Evolutionary conservation across 768 basidiomycete species (phyloP).

Genomic region (Rhodotorula paludigena): DNA sequence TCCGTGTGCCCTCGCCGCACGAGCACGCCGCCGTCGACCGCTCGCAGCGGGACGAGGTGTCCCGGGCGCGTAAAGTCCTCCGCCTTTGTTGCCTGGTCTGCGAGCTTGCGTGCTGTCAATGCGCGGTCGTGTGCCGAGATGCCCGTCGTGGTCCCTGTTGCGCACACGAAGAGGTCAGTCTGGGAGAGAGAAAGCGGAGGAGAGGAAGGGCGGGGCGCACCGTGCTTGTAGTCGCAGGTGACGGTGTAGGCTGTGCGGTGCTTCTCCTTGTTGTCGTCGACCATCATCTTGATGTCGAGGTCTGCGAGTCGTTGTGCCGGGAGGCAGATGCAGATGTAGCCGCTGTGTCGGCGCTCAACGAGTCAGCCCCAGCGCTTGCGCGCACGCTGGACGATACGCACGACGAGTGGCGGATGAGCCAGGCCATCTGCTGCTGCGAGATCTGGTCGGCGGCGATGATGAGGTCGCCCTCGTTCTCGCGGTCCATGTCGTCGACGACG

Average conservation of each 20-base stretch:
- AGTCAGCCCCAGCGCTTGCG: no score
- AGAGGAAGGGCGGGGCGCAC: constrained; percentile 50
- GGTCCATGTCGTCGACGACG: constrained; percentile 91
- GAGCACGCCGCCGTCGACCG: constrained; percentile 75
- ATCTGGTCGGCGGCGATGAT: constrained; percentile 78
- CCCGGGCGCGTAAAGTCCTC: constrained; percentile 85
- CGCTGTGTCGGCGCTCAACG: constrained; percentile 55
- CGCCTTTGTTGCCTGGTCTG: constrained; percentile 53
- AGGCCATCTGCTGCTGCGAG: constrained; percentile 94
- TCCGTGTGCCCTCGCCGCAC: constrained; percentile 92
- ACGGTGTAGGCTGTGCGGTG: constrained; percentile 92
- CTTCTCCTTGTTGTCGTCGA: constrained; percentile 78
- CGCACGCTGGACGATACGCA: no score
- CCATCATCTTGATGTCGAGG: constrained; percentile 88
- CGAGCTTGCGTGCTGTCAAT: constrained; percentile 76
- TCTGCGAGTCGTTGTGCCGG: constrained; percentile 68
- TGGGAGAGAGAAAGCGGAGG: background rate
- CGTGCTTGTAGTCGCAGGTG: constrained; percentile 87
- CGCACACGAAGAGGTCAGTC: background rate
- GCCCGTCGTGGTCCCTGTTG: constrained; percentile 91
- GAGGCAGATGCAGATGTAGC: constrained; percentile 86
- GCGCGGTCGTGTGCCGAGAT: constrained; percentile 95
- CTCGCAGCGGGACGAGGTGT: constrained; percentile 88
- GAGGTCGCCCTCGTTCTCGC: constrained; percentile 97
- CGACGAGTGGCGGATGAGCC: constrained; percentile 97